Evolutionary conservation across 352 stramenopile species (phyloP), one percentile per base, ranked within the genome.

Genomic region (Saprolegnia parasitica): DNA sequence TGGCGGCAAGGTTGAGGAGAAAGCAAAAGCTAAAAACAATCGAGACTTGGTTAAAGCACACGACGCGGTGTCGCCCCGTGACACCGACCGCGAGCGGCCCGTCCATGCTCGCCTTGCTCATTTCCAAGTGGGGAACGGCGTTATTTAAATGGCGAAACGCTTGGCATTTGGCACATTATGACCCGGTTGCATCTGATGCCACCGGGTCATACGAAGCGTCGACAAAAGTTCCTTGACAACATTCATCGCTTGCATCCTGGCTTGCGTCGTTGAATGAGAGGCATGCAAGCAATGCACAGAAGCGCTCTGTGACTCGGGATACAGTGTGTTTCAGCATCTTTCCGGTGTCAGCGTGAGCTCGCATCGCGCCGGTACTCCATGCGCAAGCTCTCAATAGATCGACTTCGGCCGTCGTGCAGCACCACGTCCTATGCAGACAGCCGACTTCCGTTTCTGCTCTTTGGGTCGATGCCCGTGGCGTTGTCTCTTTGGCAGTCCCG

Each of bases 1-100:
- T 60, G 52, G 20, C 24, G 24, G 52, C 52, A 1, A 60, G 35
- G 35, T 60, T 60, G 8, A 60, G 35, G 8, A 60, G 35, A 11
- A 60, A 60, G n/a, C 52, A 16, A 24, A 60, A 42, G 52, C 52
- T 60, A 60, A 60, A 60, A 8, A 11, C 24, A 9, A 60, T 11
- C 11, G 52, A 60, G 24, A 24, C 35, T 9, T 60, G 4, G 52
- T 40, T 60, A 9, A 42, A 60, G 20, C 11, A 60, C 13, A 60
- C 52, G 8, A 49, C 42, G 42, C 18, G 42, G 3, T n/a, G 42
- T n/a, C 42, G 42, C 42, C 29, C 29, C 29, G 29, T 35, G 29
- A 35, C 29, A 5, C 29, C 29, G 29, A 35, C 5, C 29, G 29
- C 29, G 5, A 35, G 29, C 5, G 29, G 29, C 2, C 29, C 29